These are phyloP conservation scores for Fonsecaea multimorphosa DNA, from an alignment of 2,329 filamentous ascomycete species.

Conservation along the genomic window DNA sequence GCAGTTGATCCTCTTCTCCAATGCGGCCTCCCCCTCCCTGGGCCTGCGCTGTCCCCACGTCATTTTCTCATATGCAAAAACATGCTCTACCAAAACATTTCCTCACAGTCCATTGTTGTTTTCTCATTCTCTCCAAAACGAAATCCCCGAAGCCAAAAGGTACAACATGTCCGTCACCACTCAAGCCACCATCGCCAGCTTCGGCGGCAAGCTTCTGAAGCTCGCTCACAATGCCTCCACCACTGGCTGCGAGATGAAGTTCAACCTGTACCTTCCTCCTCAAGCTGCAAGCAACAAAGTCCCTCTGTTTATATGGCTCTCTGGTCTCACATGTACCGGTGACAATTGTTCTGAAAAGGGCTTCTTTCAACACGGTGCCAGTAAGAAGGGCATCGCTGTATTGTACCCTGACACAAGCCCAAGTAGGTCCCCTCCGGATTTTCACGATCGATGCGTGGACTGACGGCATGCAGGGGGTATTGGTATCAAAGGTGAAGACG, in stretches of 20 bases:
- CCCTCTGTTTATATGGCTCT: slow-evolving; percentile 90
- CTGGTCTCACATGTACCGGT: slow-evolving; percentile 91
- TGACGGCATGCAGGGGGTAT: slow-evolving; percentile 65
- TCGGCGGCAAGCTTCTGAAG: slow-evolving; percentile 94
- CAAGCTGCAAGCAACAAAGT: slow-evolving; percentile 68
- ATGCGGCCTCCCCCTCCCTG: slow-evolving; percentile 9
- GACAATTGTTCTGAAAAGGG: slow-evolving; percentile 79
- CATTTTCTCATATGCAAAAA: slow-evolving; percentile 19
- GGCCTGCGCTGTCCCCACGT: slow-evolving; percentile 9
- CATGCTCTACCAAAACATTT: slow-evolving; percentile 12
- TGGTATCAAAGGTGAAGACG: slow-evolving; percentile 81
- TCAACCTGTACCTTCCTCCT: slow-evolving; percentile 90
- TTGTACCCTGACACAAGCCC: slow-evolving; percentile 96
- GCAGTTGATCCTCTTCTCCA: slow-evolving; percentile 14
- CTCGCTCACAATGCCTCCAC: slow-evolving; percentile 80
- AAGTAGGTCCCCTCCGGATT: slow-evolving; percentile 58
- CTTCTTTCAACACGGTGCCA: slow-evolving; percentile 86
- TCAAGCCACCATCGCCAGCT: slow-evolving; percentile 85
- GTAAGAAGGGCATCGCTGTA: slow-evolving; percentile 82
- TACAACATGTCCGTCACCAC: slow-evolving; percentile 80
- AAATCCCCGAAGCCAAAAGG: too few species aligned
- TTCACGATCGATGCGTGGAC: background rate
- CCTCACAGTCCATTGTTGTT: background rate
- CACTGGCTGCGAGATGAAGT: slow-evolving; percentile 85
- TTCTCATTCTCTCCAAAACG: background rate